phyloP scores from a whole-genome alignment of 495 filamentous ascomycete species.

The Poronia punctata region DNA sequence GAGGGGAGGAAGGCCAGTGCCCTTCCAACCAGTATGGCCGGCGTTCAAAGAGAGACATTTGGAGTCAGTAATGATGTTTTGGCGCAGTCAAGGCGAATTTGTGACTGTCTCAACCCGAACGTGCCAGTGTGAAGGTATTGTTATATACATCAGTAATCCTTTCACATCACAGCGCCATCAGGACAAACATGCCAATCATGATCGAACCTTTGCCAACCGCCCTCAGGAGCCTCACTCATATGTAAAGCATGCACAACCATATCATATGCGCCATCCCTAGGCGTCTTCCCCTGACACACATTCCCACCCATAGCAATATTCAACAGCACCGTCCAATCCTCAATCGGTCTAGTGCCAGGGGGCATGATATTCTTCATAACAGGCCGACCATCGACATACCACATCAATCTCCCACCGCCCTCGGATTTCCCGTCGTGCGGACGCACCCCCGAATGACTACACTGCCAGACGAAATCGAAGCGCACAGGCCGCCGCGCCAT shows the following conservation, averaged over 20 bases:
- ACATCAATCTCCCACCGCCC: constrained; percentile 24
- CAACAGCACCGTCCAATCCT: constrained; percentile 33
- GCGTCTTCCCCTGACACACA: constrained; percentile 32
- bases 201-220: constrained; percentile 36
- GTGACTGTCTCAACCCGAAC: too few species aligned
- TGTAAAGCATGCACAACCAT: constrained; percentile 33
- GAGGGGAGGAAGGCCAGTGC: too few species aligned
- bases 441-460: constrained; percentile 11
- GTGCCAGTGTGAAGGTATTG: too few species aligned
- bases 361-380: constrained; percentile 38
- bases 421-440: constrained; percentile 10
- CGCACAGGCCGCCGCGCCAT: constrained; percentile 18
- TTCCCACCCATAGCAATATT: constrained; percentile 43
- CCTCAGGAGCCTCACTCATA: constrained; percentile 29
- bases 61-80: too few species aligned
- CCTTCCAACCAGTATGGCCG: too few species aligned
- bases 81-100: too few species aligned
- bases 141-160: too few species aligned
- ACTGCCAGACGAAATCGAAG: constrained; percentile 36
- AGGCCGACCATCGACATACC: constrained; percentile 38
- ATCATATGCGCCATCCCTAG: constrained; percentile 34
- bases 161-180: constrained; percentile 25
- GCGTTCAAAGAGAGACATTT: too few species aligned
- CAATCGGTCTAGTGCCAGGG: constrained; percentile 30
- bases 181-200: constrained; percentile 24